Conservation (phyloP, 1,139 yeast genomes). For the Blastobotrys ciferrii region DNA sequence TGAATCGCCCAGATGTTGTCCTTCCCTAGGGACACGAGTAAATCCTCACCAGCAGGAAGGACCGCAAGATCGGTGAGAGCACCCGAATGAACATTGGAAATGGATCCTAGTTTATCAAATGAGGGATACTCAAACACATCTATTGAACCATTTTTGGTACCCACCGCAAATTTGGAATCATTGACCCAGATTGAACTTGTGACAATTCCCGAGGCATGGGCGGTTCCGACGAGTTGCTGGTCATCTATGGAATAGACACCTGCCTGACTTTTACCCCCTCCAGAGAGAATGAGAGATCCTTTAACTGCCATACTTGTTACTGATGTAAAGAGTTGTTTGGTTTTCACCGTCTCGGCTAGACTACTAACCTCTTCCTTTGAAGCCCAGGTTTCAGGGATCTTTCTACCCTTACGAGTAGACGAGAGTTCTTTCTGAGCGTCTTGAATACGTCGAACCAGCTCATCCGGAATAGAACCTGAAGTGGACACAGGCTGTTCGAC, state of each 20-base stretch:
- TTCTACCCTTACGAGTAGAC: conserved; percentile 24
- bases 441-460: conserved; percentile 16
- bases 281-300: conserved; percentile 23
- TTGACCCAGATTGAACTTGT: conserved; percentile 29
- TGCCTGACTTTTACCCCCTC: conserved; percentile 31
- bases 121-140: conserved; percentile 18
- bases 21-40: conserved; percentile 35
- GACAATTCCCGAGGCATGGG: conserved; percentile 29
- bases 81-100: not conserved
- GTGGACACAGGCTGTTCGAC: conserved; percentile 14
- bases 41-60: conserved; percentile 37
- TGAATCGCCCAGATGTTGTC: conserved; percentile 40
- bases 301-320: conserved; percentile 22
- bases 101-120: not conserved
- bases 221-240: conserved; percentile 12
- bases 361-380: not conserved
- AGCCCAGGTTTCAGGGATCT: conserved; percentile 21
- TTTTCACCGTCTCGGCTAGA: conserved; percentile 13
- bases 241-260: conserved; percentile 24
- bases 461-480: conserved; percentile 9
- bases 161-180: conserved; percentile 20
- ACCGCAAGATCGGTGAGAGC: conserved; percentile 32
- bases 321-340: conserved; percentile 29
- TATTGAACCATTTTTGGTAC: conserved; percentile 26
- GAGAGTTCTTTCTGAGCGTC: conserved; percentile 23